A percentile compares a stretch with the other conserved stretches of the same genome.
These are phyloP conservation scores for Diaporthe aspalathi DNA, from an alignment of 2,329 filamentous ascomycete genomes.

Conservation along the genomic window DNA sequence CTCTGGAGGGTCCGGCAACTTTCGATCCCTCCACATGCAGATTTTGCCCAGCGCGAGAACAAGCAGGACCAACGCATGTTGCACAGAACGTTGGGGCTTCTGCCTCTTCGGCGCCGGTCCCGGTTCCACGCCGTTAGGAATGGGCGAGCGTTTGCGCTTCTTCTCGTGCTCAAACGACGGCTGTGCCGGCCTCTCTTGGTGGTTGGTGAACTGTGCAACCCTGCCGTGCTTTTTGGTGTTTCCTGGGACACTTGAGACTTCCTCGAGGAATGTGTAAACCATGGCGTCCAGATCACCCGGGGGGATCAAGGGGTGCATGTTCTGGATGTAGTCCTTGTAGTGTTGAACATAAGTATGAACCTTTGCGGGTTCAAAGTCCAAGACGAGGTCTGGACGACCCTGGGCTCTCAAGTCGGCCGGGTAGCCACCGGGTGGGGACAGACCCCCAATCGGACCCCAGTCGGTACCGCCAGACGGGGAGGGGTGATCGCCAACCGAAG, in stretches of 20 bases:
- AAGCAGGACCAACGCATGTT: constrained; percentile 84
- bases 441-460: constrained; percentile 69
- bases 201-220: constrained; percentile 39
- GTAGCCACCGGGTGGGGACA: constrained; percentile 54
- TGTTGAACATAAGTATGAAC: constrained; percentile 66
- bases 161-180: constrained; percentile 46
- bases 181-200: constrained; percentile 23
- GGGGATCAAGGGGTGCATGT: constrained; percentile 73
- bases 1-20: constrained; percentile 68
- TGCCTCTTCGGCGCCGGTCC: constrained; percentile 54
- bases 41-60: constrained; percentile 90
- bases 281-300: constrained; percentile 63
- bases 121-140: constrained; percentile 49
- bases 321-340: constrained; percentile 71
- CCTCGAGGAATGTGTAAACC: constrained; percentile 64
- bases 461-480: constrained; percentile 66
- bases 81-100: constrained; percentile 73
- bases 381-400: constrained; percentile 58
- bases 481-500: constrained; percentile 60
- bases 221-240: constrained; percentile 40
- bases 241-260: constrained; percentile 51
- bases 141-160: constrained; percentile 69
- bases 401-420: constrained; percentile 53
- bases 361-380: constrained; percentile 63
- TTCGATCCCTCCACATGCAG: constrained; percentile 64